Evolutionary conservation across 2,329 filamentous ascomycete genomes (phyloP), one percentile per base, ranked within the genome.

Genomic region (Sclerotinia spermophila): DNA sequence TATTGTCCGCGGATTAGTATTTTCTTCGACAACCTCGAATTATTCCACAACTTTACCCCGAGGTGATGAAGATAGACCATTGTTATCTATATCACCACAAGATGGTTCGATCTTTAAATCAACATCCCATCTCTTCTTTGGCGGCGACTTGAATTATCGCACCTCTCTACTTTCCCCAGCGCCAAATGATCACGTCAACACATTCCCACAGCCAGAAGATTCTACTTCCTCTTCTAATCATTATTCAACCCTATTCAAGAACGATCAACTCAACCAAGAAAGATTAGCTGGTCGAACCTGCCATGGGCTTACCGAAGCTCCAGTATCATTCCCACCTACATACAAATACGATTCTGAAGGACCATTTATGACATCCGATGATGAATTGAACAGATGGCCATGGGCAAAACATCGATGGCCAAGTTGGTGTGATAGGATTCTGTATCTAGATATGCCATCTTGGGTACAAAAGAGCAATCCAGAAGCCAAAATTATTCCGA

Each of bases 111-210:
- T 98, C 70, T 97, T 94, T 82, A 88, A 87, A 65, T 88, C 92
- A 1, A 86, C 85, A 5, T 89, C 89, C 5, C 89, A 97, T 79
- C 84, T 97, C 1, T 97, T 98, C 79, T 84, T 98, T 61, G 91
- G 90, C 0, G 96, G 96, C 35, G 96, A 99, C 80, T 86, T 99
- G 72, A 99, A 99, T 83, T 99, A 99, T 81, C 91, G 96, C 75
- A 96, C 95, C 27, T 88, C 90, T 11, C 86, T 89, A 73, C 85
- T 84, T 0, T 83, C 86, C 0, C 94, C 94, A 0, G 82, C 84
- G 0, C 82, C 86, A 0, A 81, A 84, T 3, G 89, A 92, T 66
- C 73, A 77, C 48, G 78, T 83, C 77, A 65, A 82, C 8, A 80
- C 80, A 5, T 92, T 93, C 86, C 87, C 96, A 76, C 80, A 90